These are phyloP conservation scores for Penicillium sp. DNA, from an alignment of 2,329 filamentous ascomycete species.

Conservation along the genomic window DNA sequence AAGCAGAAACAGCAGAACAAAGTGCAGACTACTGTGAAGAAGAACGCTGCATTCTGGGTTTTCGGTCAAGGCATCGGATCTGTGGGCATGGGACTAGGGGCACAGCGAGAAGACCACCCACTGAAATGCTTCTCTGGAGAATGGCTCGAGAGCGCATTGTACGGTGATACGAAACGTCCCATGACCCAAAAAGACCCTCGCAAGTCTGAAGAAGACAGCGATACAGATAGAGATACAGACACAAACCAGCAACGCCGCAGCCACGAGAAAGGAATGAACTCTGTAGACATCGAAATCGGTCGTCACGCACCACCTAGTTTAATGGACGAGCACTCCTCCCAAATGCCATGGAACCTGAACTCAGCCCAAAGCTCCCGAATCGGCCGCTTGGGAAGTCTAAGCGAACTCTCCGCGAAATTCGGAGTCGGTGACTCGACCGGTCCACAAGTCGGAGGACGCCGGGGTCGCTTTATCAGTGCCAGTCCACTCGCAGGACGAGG, in stretches of 20 bases:
- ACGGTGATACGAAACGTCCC: slow-evolving; percentile 27
- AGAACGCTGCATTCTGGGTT: slow-evolving; percentile 63
- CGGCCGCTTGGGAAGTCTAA: slow-evolving; percentile 34
- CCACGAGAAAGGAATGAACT: not conserved
- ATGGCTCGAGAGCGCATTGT: slow-evolving; percentile 51
- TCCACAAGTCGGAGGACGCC: slow-evolving; percentile 22
- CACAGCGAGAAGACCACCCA: slow-evolving; percentile 46
- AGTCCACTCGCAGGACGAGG: slow-evolving; percentile 62
- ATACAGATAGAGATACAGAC: not conserved
- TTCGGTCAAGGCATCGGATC: slow-evolving; percentile 57
- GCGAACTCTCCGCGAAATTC: slow-evolving; percentile 29
- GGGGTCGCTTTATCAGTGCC: slow-evolving; percentile 57
- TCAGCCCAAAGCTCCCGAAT: slow-evolving; percentile 54
- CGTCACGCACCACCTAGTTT: slow-evolving; percentile 66
- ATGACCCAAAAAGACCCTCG: slow-evolving; percentile 31
- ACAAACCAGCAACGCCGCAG: not conserved
- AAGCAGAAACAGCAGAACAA: slow-evolving; percentile 48
- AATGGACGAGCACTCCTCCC: slow-evolving; percentile 64
- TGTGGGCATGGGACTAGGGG: slow-evolving; percentile 50
- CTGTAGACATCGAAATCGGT: slow-evolving; percentile 63
- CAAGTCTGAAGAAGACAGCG: slow-evolving; percentile 1
- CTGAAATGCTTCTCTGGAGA: slow-evolving; percentile 61
- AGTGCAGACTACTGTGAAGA: slow-evolving; percentile 53
- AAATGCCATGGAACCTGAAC: slow-evolving; percentile 69
- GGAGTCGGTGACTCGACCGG: slow-evolving; percentile 12